Conservation (phyloP, 306 rosid genomes). For the Malus domestica region ASM211411v1 NC_041797.1:8872501-8873000, state of each 20-base stretch:
- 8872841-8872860: no score
- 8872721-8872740: no score
- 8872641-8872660: no score
- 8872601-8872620: not conserved
- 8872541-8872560: not conserved
- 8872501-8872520: not conserved
- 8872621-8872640: not conserved
- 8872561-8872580: not conserved
- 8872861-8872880: not conserved
- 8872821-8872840: no score
- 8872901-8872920: no score
- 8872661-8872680: no score
- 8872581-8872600: not conserved
- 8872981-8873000: not conserved
- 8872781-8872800: not conserved
- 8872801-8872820: no score
- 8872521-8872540: not conserved
- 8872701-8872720: no score
- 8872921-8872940: not conserved
- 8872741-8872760: no score
- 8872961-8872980: not conserved
- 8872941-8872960: constrained; percentile 31
- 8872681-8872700: no score
- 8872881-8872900: not conserved
- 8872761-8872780: not conserved